Percentiles rank a stretch among this genome's conserved stretches.
phyloP scores from a whole-genome alignment of 495 filamentous ascomycete species.

The Penicillium roqueforti region DNA sequence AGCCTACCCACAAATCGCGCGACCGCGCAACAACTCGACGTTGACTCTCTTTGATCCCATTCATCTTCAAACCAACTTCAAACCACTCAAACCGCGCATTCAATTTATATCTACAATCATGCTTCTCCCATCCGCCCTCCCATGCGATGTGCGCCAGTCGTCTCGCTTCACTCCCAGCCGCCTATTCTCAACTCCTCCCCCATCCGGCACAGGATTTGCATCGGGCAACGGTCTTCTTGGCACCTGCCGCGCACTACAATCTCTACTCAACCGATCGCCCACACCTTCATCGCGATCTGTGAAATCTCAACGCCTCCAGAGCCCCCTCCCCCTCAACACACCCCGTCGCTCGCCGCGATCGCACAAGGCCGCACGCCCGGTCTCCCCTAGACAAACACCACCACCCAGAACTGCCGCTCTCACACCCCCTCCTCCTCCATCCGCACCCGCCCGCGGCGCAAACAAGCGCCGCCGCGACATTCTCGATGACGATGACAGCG shows the following conservation, averaged over 20 bases:
- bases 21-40: conserved; percentile 8
- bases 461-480: conserved; percentile 60
- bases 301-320: conserved; percentile 45
- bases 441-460: conserved; percentile 42
- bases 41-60: not conserved
- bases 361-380: conserved; percentile 32
- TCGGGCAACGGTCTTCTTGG: conserved; percentile 57
- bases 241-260: conserved; percentile 69
- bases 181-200: conserved; percentile 60
- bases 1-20: conserved; percentile 25
- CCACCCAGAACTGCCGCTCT: conserved; percentile 19
- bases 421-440: conserved; percentile 37
- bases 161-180: conserved; percentile 53
- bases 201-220: conserved; percentile 48
- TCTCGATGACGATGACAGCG: conserved; percentile 48
- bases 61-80: conserved; percentile 2
- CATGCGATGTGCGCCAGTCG: conserved; percentile 62
- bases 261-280: conserved; percentile 51
- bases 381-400: conserved; percentile 36
- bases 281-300: conserved; percentile 35
- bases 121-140: conserved; percentile 68
- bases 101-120: conserved; percentile 37
- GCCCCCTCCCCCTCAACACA: conserved; percentile 47
- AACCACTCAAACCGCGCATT: conserved; percentile 1
- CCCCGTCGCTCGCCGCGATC: conserved; percentile 48